Percentiles rank a stretch among this genome's conserved stretches.
Evolutionary conservation across 1,284 basidiomycete genomes (phyloP).

Genomic region (Mycosarcoma maydis): DNA sequence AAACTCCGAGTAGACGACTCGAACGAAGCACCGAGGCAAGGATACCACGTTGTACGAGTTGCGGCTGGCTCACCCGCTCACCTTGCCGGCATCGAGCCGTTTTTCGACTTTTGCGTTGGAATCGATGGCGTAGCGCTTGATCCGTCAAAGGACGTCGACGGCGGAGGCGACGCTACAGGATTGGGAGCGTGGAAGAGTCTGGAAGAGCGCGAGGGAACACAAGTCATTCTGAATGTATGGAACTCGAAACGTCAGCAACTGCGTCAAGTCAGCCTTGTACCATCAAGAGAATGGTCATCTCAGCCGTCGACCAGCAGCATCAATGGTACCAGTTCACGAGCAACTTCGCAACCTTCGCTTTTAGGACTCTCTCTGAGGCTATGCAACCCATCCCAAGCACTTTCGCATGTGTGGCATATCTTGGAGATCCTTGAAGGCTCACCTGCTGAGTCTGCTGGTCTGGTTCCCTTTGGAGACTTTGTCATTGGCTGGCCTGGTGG

Average conservation of each 20-base stretch:
- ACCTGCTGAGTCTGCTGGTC: conserved; percentile 81
- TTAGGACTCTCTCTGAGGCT: conserved; percentile 91
- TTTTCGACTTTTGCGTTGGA: conserved; percentile 96
- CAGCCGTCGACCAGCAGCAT: conserved; percentile 48
- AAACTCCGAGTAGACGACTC: conserved; percentile 41
- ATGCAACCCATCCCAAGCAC: conserved; percentile 70
- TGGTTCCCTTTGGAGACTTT: conserved; percentile 88
- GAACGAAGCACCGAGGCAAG: conserved; percentile 56
- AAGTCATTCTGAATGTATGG: conserved; percentile 84
- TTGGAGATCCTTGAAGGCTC: conserved; percentile 94
- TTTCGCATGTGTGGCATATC: conserved; percentile 83
- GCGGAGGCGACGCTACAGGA: conserved; percentile 36
- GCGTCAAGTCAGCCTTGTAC: conserved; percentile 83
- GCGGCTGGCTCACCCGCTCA: conserved; percentile 70
- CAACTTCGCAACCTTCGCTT: conserved; percentile 73
- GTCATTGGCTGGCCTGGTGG: conserved; percentile 95
- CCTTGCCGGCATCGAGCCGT: conserved; percentile 86
- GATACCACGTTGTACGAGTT: conserved; percentile 66
- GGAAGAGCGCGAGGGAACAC: conserved; percentile 83
- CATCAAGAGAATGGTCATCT: conserved; percentile 80
- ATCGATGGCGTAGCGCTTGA: conserved; percentile 72
- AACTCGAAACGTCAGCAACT: conserved; percentile 85
- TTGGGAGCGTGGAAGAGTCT: conserved; percentile 69
- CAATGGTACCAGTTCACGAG: conserved; percentile 31
- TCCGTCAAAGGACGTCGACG: conserved; percentile 49